phyloP scores from a whole-genome alignment of 139 green algal genomes.

The Ostreobium quekettii region DNA sequence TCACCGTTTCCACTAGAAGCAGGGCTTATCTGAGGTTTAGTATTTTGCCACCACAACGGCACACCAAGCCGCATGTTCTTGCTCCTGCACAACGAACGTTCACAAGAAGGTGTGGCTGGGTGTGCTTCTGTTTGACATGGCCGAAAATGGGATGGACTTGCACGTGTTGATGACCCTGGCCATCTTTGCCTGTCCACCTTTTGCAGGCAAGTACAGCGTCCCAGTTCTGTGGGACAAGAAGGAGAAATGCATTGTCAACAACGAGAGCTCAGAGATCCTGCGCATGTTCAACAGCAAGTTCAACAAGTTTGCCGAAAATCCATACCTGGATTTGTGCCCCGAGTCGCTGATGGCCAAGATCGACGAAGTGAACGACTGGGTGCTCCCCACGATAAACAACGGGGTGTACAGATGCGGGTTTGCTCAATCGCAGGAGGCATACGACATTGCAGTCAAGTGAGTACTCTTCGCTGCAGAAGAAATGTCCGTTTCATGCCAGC shows the following conservation, averaged over 20 bases:
- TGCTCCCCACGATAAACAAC: conserved; percentile 91
- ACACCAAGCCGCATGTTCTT: too few relatives aligned
- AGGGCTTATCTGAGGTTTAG: too few relatives aligned
- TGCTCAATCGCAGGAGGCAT: conserved; percentile 75
- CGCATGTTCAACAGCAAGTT: conserved; percentile 86
- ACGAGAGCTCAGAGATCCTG: conserved; percentile 88
- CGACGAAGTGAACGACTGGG: conserved; percentile 73
- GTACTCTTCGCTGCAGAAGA: too few relatives aligned
- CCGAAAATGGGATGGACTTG: too few relatives aligned
- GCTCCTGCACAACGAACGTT: too few relatives aligned
- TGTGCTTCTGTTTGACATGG: too few relatives aligned
- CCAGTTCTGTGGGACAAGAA: conserved; percentile 93
- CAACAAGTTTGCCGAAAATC: conserved; percentile 66
- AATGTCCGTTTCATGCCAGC: too few relatives aligned
- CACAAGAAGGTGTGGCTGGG: too few relatives aligned
- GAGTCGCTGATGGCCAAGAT: conserved; percentile 56
- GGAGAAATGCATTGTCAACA: conserved; percentile 87
- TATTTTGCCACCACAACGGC: too few relatives aligned
- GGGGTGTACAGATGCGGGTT: conserved; percentile 94
- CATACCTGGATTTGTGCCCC: conserved; percentile 70
- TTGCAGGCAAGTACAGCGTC: conserved; percentile 80
- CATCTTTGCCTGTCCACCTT: too few relatives aligned
- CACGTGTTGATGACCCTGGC: too few relatives aligned
- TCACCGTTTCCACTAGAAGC: too few relatives aligned
- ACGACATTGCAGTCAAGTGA: conserved; percentile 61